Conservation (phyloP, 2,329 filamentous ascomycete species). For the Diaporthe capsici region DNA sequence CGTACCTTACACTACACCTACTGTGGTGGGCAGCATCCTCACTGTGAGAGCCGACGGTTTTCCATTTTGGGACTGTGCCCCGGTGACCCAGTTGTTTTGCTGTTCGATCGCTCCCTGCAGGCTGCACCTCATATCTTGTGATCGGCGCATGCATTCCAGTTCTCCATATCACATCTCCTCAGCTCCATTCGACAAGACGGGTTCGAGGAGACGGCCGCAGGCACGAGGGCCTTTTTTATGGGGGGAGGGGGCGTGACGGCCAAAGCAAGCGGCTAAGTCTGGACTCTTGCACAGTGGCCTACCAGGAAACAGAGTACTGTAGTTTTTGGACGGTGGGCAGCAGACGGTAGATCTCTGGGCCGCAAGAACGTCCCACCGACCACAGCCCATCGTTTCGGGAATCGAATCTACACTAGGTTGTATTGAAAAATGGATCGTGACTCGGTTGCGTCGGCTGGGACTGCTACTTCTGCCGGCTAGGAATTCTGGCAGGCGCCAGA, state of each 20-base stretch:
- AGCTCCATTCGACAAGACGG: conserved; percentile 14
- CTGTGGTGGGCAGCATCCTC: not conserved
- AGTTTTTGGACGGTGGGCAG: not conserved
- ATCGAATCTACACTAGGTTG: conserved; percentile 8
- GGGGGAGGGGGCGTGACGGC: not conserved
- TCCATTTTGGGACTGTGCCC: not conserved
- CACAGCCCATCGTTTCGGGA: conserved; percentile 18
- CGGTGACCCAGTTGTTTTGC: conserved; percentile 14
- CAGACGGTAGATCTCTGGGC: not conserved
- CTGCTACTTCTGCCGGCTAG: conserved; percentile 24
- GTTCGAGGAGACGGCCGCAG: conserved; percentile 23
- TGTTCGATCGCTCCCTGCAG: conserved; percentile 30
- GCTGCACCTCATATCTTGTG: conserved; percentile 29
- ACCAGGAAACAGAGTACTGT: not conserved
- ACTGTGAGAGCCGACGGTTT: not conserved
- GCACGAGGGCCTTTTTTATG: conserved; percentile 16
- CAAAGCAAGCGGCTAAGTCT: conserved; percentile 6
- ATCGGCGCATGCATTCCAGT: conserved; percentile 34
- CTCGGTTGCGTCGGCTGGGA: conserved; percentile 32
- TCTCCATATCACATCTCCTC: conserved; percentile 18
- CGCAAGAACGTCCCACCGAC: conserved; percentile 2
- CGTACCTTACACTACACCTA: not conserved
- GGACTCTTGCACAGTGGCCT: conserved; percentile 4
- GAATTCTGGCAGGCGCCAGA: conserved; percentile 19
- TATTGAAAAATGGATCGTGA: not conserved